These are phyloP conservation scores for Chaetomium sp. DNA, from an alignment of 2,329 filamentous ascomycete species.

Conservation along the genomic window DNA sequence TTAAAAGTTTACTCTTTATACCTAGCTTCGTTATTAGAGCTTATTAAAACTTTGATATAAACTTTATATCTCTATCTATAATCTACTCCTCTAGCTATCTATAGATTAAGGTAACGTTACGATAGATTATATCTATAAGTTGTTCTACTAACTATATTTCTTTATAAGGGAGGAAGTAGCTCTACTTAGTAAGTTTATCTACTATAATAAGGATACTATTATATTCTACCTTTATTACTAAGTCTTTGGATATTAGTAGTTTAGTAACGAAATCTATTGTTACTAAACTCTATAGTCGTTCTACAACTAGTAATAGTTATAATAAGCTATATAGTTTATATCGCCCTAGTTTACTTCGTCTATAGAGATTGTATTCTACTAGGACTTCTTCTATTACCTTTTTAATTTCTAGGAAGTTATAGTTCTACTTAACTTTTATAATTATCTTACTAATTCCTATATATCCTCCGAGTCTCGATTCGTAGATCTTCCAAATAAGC, in stretches of 20 bases:
- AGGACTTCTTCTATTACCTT: background rate
- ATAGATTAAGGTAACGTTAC: background rate
- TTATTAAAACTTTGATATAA: background rate
- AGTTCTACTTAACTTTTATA: background rate
- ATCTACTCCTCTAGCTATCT: background rate
- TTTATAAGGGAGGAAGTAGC: background rate
- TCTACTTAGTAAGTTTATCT: background rate
- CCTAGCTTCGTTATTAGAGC: constrained; percentile 4
- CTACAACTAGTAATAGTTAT: background rate
- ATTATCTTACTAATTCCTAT: background rate
- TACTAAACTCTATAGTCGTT: background rate
- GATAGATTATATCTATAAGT: background rate
- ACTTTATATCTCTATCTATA: background rate
- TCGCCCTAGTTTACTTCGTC: background rate
- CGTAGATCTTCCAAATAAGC: background rate
- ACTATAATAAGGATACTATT: background rate
- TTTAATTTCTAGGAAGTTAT: background rate
- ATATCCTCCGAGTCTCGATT: background rate
- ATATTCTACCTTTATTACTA: background rate
- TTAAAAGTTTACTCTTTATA: constrained; percentile 19
- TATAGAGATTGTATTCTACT: background rate
- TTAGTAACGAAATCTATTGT: background rate
- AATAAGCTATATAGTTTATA: background rate
- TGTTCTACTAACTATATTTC: background rate
- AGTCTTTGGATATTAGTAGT: background rate